Base-by-base conservation (phyloP, 805 yeast genomes). In the Candida arabinofermentans region DNA sequence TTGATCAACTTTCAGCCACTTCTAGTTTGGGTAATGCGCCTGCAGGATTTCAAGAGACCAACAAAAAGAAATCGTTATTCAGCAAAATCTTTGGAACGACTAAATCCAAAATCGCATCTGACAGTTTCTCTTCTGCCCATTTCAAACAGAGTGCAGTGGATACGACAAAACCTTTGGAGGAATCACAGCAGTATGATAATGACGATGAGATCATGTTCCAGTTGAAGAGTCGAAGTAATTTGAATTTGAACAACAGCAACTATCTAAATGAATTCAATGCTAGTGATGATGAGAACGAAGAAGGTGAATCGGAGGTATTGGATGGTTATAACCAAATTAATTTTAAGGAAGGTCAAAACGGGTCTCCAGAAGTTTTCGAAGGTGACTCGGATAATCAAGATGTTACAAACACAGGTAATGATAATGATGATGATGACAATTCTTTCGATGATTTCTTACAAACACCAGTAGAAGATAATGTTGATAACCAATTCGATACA, bases 51-150 rank as follows among this genome's bases (percentile, higher is more conserved):
- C 17, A 22, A 5, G 21, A 10, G 9, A 19, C 14, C 4, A 21
- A 30, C 2, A 41, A 37, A 9, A 44, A 49, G 31, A 54, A 46
- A 18, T 48, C 57, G 4, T 44, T 60, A 8, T 53, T 60, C 27
- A 45, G 50, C 9, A 49, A 51, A 23, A 26, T 60, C 9, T 60
- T 60, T 38, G 56, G 60, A 2, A 18, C 40, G 6, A 42, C 49
- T 18, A 60, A 59, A 37, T 54, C 61, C 18, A 59, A 56, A 27
- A 59, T 60, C 24, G 54, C 65, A 0, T 47, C 54, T 4, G 64
- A 59, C 37, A 50, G 46, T 40, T 22, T 56, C 5, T 58, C 62
- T 1, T 59, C 58, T 41, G 48, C 47, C 21, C 43, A 37, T 24
- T 24, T 49, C 13, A 34, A 31, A 8, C 17, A 41, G n/a, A 14